phyloP scores from a whole-genome alignment of 345 rosid genomes.

The Xanthoceras sorbifolium region DNA sequence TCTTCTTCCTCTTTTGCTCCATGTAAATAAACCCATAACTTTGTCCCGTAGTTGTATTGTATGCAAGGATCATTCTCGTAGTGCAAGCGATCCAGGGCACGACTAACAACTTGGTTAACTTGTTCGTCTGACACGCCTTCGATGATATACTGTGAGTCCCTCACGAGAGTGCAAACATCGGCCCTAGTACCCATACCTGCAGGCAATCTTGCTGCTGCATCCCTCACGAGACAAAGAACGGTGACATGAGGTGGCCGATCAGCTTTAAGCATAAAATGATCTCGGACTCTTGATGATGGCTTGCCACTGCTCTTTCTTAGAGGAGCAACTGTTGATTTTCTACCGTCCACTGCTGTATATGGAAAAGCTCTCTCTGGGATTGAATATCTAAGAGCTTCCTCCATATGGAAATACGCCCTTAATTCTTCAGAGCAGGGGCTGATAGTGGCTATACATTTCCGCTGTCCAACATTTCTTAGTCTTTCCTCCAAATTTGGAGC shows the following conservation, averaged over 20 bases:
- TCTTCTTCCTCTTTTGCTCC: slow-evolving; percentile 98
- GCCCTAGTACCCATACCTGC: slow-evolving; percentile 98
- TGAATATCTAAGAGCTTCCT: slow-evolving; percentile 87
- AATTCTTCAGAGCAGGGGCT: slow-evolving; percentile 82
- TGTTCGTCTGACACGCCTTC: slow-evolving; percentile 90
- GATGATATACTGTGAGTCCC: slow-evolving; percentile 88
- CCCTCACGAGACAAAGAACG: slow-evolving; percentile 94
- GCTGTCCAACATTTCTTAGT: slow-evolving; percentile 34
- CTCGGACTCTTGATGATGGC: slow-evolving; percentile 97
- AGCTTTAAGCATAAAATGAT: slow-evolving; percentile 97
- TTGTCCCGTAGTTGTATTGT: slow-evolving; percentile 80
- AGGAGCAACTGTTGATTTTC: slow-evolving; percentile 93
- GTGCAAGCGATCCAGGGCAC: slow-evolving; percentile 97
- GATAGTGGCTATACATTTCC: slow-evolving; percentile 55
- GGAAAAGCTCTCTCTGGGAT: slow-evolving; percentile 97
- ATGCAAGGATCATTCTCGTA: slow-evolving; percentile 99
- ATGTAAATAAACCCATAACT: slow-evolving; percentile 95
- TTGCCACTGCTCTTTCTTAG: slow-evolving; percentile 95
- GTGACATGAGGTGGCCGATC: slow-evolving; percentile 99
- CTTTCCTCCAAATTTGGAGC: slow-evolving; percentile 39
- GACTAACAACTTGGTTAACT: slow-evolving; percentile 92
- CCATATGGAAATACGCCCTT: slow-evolving; percentile 84
- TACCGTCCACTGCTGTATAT: slow-evolving; percentile 97
- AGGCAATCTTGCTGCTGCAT: slow-evolving; percentile 97
- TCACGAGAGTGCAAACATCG: slow-evolving; percentile 90